Evolutionary conservation across 306 rosid species (phyloP).

Genomic region (Ceratonia siliqua): DNA sequence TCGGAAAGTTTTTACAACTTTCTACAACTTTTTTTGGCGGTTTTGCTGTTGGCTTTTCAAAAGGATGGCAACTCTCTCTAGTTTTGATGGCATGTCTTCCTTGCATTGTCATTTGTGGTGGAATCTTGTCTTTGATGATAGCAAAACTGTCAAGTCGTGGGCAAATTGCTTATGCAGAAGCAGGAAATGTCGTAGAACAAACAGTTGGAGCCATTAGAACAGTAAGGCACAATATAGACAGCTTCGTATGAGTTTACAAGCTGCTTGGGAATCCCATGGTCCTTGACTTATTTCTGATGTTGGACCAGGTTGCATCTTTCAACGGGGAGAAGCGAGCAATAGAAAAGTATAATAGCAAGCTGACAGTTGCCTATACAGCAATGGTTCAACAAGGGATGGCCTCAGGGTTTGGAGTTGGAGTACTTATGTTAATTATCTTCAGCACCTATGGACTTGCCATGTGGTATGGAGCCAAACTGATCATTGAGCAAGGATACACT

Average conservation of each 20-base stretch:
- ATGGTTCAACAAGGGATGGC: conserved; percentile 68
- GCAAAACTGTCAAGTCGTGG: conserved; percentile 76
- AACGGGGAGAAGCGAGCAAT: conserved; percentile 79
- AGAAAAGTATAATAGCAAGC: conserved; percentile 61
- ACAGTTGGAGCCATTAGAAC: conserved; percentile 82
- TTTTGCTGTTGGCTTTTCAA: conserved; percentile 60
- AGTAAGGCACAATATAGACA: conserved; percentile 44
- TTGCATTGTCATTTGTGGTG: conserved; percentile 53
- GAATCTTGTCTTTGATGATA: conserved; percentile 38
- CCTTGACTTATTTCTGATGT: conserved; percentile 11
- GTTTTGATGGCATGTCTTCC: conserved; percentile 72
- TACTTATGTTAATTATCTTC: conserved; percentile 46
- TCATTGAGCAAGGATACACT: conserved; percentile 59
- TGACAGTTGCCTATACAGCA: conserved; percentile 56
- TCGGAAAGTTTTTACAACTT: conserved; percentile 82
- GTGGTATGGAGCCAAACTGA: conserved; percentile 84
- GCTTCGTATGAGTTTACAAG: conserved; percentile 3
- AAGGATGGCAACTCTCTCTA: conserved; percentile 73
- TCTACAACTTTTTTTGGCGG: conserved; percentile 70
- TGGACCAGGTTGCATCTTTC: conserved; percentile 80
- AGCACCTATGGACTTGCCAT: conserved; percentile 78
- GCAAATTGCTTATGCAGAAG: conserved; percentile 84
- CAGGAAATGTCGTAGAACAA: conserved; percentile 84
- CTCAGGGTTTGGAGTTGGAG: conserved; percentile 69
- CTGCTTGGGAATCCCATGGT: background rate